Base-by-base conservation (phyloP, 2,329 filamentous ascomycete genomes). In the Trichophyton benhamiae region DNA sequence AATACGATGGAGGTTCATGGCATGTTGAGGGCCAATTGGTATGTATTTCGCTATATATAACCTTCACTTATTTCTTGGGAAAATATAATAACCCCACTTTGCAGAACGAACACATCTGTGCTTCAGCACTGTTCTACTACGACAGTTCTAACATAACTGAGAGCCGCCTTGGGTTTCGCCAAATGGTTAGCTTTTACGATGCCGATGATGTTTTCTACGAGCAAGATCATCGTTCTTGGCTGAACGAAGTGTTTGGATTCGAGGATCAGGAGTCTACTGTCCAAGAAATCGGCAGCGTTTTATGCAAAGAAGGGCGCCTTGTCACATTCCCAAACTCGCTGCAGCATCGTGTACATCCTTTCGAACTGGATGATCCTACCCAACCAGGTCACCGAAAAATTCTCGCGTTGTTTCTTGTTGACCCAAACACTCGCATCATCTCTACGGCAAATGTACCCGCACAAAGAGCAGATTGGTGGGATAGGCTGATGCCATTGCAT, bases 81-180 rank as follows among this genome's bases (percentile, higher is more conserved):
- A 20, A 13, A 13, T 11, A 25, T 17, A 15, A 33, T 57, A 25
- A 58, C 17, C 20, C 30, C 30, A 27, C 5, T 33, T 20, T 5
- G 20, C 49, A 75, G 72, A 87, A 87, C 66, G 85, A 88, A 69
- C 81, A 80, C 64, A 86, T 88, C 42, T 80, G 79, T 65, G 83
- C 83, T 0, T 84, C 83, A 0, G 81, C 84, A 0, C 72, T 87
- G 17, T 85, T 84, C 70, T 84, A 85, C 69, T 83, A 83, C 65
- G 81, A 85, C 63, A 73, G 69, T 53, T 78, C 83, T 0, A 88
- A 88, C 68, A 79, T 87, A 58, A 80, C 79, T 0, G 75, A 80
- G 1, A 77, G 76, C 55, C 67, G 66, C 3, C 75, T 87, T 3
- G 71, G 72, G 2, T 84, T 87, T 67, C 79, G 77, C 7, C 79